A percentile compares a stretch with the other conserved stretches of the same genome.
Conservation (phyloP, 2,329 filamentous ascomycete genomes). For the Leptographium galeiforme region DNA sequence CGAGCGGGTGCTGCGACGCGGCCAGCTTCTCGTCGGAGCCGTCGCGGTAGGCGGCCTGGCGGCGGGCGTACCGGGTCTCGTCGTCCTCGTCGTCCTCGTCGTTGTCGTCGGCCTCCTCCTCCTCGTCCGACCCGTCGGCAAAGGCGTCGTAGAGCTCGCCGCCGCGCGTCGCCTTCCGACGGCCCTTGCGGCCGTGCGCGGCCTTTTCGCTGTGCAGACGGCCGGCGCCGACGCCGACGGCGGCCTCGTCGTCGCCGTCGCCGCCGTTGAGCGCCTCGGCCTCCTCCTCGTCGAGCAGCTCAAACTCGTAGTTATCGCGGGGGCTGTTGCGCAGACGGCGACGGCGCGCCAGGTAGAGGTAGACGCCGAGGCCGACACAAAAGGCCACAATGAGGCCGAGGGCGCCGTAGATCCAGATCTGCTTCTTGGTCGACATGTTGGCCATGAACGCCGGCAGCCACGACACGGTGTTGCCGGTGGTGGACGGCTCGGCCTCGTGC, state of each 20-base stretch:
- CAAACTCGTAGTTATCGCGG: constrained; percentile 84
- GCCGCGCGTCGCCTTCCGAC: constrained; percentile 42
- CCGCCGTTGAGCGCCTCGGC: constrained; percentile 37
- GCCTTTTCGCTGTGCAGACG: constrained; percentile 22
- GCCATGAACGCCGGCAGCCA: constrained; percentile 80
- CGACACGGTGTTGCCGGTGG: constrained; percentile 35
- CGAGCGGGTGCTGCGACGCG: not conserved
- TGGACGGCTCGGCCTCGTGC: constrained; percentile 14
- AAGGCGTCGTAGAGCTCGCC: constrained; percentile 97
- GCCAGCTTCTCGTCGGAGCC: constrained; percentile 10
- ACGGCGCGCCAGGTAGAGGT: constrained; percentile 67
- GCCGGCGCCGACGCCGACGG: not conserved
- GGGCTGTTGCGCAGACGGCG: constrained; percentile 61
- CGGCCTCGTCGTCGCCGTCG: not conserved
- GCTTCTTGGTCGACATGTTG: constrained; percentile 71
- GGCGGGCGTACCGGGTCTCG: constrained; percentile 22
- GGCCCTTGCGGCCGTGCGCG: constrained; percentile 21
- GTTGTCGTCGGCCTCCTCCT: constrained; percentile 40
- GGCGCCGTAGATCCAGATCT: constrained; percentile 87
- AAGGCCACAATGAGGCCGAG: constrained; percentile 75
- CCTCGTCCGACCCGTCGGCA: constrained; percentile 71
- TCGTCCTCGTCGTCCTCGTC: constrained; percentile 52
- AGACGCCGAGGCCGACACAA: constrained; percentile 66
- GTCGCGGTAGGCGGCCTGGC: constrained; percentile 15
- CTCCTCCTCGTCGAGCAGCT: constrained; percentile 77